Percentiles rank a stretch among this genome's conserved stretches.
phyloP scores from a whole-genome alignment of 1,284 basidiomycete species.

The Mixia osmundae region DNA sequence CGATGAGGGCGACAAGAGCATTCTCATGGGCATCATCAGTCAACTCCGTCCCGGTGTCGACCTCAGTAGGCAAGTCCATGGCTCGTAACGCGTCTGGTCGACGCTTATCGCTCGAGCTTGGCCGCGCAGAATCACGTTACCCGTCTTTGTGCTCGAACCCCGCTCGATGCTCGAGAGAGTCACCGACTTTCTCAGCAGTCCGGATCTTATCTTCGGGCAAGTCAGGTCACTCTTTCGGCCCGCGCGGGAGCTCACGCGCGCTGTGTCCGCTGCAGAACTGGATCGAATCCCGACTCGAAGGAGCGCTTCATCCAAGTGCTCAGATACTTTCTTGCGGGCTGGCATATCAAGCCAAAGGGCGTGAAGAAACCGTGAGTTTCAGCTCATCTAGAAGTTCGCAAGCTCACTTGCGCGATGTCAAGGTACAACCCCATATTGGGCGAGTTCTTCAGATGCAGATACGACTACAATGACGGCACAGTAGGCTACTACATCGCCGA shows the following conservation, averaged over 20 bases:
- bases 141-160: conserved; percentile 78
- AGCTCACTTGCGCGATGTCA: not conserved
- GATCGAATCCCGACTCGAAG: conserved; percentile 50
- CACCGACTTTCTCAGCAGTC: conserved; percentile 97
- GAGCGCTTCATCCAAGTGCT: conserved; percentile 79
- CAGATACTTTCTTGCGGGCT: conserved; percentile 91
- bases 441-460: conserved; percentile 91
- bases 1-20: conserved; percentile 24
- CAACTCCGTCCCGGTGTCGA: conserved; percentile 87
- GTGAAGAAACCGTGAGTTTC: conserved; percentile 84
- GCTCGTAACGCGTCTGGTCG: not conserved
- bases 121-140: conserved; percentile 2
- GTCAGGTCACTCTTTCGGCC: too few relatives aligned
- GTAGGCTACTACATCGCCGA: conserved; percentile 93
- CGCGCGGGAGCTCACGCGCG: not conserved
- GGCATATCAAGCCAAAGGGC: conserved; percentile 96
- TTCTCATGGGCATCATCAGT: conserved; percentile 36
- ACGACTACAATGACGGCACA: conserved; percentile 75
- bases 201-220: conserved; percentile 86
- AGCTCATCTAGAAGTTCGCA: not conserved
- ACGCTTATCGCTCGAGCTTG: not conserved
- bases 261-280: conserved; percentile 17
- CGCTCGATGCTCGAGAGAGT: conserved; percentile 61
- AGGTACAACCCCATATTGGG: conserved; percentile 93
- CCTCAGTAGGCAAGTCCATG: conserved; percentile 55